phyloP scores from a whole-genome alignment of 2,329 filamentous ascomycete species.

The Basipetospora sp. region DNA sequence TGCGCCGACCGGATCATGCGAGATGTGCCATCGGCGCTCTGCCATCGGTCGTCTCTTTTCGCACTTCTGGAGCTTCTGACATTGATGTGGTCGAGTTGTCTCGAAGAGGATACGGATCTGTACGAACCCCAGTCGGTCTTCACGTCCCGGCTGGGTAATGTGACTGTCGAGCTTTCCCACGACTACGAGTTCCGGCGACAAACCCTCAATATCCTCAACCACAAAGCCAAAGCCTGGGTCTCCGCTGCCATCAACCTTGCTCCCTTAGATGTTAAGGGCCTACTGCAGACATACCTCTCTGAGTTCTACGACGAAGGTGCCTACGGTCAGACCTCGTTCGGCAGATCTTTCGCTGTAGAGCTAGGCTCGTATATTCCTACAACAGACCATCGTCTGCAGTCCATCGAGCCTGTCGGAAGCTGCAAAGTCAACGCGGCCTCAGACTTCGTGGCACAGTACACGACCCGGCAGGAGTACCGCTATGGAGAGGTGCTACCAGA shows the following conservation, averaged over 20 bases:
- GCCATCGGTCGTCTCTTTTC: constrained; percentile 79
- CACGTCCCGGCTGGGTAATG: constrained; percentile 58
- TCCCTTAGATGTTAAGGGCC: constrained; percentile 82
- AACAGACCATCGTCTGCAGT: constrained; percentile 72
- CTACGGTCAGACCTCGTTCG: constrained; percentile 83
- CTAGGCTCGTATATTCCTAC: constrained; percentile 76
- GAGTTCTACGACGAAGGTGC: constrained; percentile 83
- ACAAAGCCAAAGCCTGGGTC: constrained; percentile 68
- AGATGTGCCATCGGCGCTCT: constrained; percentile 76
- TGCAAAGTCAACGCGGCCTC: constrained; percentile 79
- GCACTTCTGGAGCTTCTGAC: constrained; percentile 81
- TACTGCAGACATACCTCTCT: constrained; percentile 90
- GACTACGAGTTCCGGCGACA: constrained; percentile 69
- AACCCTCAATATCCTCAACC: constrained; percentile 66
- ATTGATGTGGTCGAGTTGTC: constrained; percentile 86
- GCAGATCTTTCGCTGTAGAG: constrained; percentile 84
- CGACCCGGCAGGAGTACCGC: constrained; percentile 86
- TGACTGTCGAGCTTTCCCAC: constrained; percentile 83
- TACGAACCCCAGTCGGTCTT: constrained; percentile 79
- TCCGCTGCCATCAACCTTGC: constrained; percentile 66
- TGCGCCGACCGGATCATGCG: constrained; percentile 77
- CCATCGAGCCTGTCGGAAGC: constrained; percentile 61
- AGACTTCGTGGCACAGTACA: constrained; percentile 94
- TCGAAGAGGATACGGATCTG: constrained; percentile 86
- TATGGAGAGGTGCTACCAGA: constrained; percentile 65